phyloP scores from a whole-genome alignment of 805 yeast species.

The Candida caryicola region DNA sequence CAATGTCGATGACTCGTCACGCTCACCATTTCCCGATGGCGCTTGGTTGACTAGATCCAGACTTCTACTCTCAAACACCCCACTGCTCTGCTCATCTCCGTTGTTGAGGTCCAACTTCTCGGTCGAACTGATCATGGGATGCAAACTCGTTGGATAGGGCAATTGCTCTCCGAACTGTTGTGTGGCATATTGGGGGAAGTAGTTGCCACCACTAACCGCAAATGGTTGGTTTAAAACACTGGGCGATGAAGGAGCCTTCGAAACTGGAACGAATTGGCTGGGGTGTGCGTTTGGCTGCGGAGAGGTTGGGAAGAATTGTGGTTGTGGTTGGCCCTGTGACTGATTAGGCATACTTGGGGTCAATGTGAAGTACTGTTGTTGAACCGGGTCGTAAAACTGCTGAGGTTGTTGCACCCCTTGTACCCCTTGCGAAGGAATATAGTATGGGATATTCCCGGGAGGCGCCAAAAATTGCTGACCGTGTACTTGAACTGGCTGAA shows the following conservation, averaged over 20 bases:
- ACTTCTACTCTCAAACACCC: no score
- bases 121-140: slow-evolving; percentile 6
- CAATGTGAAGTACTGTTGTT: slow-evolving; percentile 41
- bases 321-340: slow-evolving; percentile 27
- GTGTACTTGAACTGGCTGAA: slow-evolving; percentile 6
- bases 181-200: slow-evolving; percentile 14
- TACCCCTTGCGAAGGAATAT: slow-evolving; percentile 13
- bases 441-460: slow-evolving; percentile 18
- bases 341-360: slow-evolving; percentile 33
- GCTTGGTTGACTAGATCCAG: no score
- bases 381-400: slow-evolving; percentile 43
- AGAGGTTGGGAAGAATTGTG: slow-evolving; percentile 39
- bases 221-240: slow-evolving; percentile 7
- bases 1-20: slow-evolving; percentile 14
- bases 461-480: slow-evolving; percentile 16
- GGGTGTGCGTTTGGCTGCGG: slow-evolving; percentile 21
- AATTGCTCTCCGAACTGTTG: slow-evolving; percentile 13
- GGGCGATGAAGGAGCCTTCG: slow-evolving; percentile 5
- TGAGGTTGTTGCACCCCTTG: slow-evolving; percentile 31
- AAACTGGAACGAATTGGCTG: slow-evolving; percentile 10
- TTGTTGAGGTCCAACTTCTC: slow-evolving; percentile 2
- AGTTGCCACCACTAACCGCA: slow-evolving; percentile 15
- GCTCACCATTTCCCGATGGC: no score
- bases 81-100: neutral
- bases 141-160: slow-evolving; percentile 16